Conservation (phyloP, 2,329 filamentous ascomycete genomes). For the Penicillium expansum region DNA sequence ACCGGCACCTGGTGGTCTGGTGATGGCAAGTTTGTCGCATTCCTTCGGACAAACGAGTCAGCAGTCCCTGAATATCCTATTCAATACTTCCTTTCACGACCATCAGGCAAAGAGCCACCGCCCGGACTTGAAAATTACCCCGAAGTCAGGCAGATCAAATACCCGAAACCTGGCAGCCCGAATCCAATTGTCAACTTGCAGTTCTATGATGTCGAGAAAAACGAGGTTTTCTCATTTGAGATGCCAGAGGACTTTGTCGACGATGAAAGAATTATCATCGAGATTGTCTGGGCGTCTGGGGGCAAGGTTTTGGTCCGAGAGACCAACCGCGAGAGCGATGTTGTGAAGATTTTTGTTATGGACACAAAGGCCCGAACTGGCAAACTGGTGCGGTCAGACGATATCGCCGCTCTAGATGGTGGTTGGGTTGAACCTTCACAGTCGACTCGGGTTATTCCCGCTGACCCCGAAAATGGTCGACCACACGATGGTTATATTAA, state of each 20-base stretch:
- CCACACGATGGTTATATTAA: slow-evolving; percentile 89
- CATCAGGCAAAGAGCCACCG: slow-evolving; percentile 67
- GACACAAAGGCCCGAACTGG: slow-evolving; percentile 72
- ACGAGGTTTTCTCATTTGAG: slow-evolving; percentile 75
- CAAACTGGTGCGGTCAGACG: slow-evolving; percentile 72
- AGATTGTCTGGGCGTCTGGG: slow-evolving; percentile 82
- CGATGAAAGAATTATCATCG: slow-evolving; percentile 84
- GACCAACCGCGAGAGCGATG: slow-evolving; percentile 89
- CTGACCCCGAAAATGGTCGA: slow-evolving; percentile 72
- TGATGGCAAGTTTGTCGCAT: slow-evolving; percentile 85
- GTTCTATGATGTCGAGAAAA: slow-evolving; percentile 80
- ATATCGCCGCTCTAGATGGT: slow-evolving; percentile 82
- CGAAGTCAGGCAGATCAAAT: slow-evolving; percentile 89
- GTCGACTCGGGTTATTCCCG: slow-evolving; percentile 79
- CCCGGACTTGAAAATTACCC: slow-evolving; percentile 83
- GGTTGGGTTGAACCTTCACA: slow-evolving; percentile 97
- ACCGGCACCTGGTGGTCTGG: slow-evolving; percentile 94
- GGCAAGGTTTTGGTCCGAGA: slow-evolving; percentile 81
- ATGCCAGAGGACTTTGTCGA: slow-evolving; percentile 75
- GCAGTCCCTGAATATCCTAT: slow-evolving; percentile 87
- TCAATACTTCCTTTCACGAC: slow-evolving; percentile 86
- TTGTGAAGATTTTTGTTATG: slow-evolving; percentile 82
- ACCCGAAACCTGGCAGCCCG: slow-evolving; percentile 90
- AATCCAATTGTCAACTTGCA: slow-evolving; percentile 86
- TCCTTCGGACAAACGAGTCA: slow-evolving; percentile 90